Base-by-base conservation (phyloP, 306 rosid genomes). In the Cicer yamashitae region DNA sequence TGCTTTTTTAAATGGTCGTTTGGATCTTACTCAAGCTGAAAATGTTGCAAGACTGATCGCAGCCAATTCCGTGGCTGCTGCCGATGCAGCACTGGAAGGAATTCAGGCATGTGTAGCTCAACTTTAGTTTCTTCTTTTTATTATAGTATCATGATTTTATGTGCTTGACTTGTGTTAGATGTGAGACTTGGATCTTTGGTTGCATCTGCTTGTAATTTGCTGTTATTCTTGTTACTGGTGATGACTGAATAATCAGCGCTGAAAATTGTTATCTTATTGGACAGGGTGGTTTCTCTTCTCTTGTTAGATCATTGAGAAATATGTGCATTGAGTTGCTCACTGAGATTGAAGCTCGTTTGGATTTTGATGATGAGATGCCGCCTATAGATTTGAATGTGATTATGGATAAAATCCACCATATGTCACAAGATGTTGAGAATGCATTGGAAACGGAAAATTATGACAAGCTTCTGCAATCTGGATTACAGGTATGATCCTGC, bases 391-490 rank as follows among this genome's bases (percentile, higher is more conserved):
- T 86, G 75, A 78, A 84, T 37, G 64, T 77, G 56, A 14, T 90
- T 53, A 83, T 90, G 91, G 83, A 52, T 44, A 87, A 81, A 80
- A 89, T 91, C 63, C 81, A 79, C 30, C 44, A 73, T 59, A 89
- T 94, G 98, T 86, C 88, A 34, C 85, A 40, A 60, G 97, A 91
- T 78, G 97, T 94, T 65, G 91, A 85, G 60, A 82, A 83, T 78
- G 97, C 98, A 10, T 75, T 94, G 52, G 96, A 88, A 85, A 90
- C 97, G 2, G 93, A 96, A 75, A 91, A 90, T 84, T 94, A 91
- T 71, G 98, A 91, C 85, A 91, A 90, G 80, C 98, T 94, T 84
- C 91, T 94, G 68, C 98, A 94, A 78, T 90, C 97, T 85, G 97
- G 98, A 81, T 70, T 94, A 46, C 98, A 94, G 96, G 98, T 87